Conservation (phyloP, 176 grass and related monocot species). For the Eleusine coracana region DNA sequence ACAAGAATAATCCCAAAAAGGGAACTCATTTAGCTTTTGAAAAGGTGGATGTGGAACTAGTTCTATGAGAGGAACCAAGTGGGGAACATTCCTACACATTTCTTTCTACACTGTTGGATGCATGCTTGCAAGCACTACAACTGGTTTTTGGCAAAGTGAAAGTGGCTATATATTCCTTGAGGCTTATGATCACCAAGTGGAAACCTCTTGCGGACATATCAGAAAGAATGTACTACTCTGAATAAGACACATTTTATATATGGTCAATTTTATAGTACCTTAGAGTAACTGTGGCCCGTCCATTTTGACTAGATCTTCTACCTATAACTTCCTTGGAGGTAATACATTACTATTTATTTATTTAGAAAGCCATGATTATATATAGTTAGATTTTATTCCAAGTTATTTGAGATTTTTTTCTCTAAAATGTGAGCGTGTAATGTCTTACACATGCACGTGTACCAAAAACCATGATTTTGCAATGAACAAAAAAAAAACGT, state of each 20-base stretch:
- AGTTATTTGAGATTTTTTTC: too few species aligned
- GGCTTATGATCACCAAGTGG: background rate
- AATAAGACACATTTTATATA: background rate
- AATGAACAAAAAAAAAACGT: too few species aligned
- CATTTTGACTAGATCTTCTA: too few species aligned
- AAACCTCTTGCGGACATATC: background rate
- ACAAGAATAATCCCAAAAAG: background rate
- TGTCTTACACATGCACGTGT: too few species aligned
- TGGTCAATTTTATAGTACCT: too few species aligned
- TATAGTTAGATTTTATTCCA: too few species aligned
- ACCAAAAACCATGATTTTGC: too few species aligned
- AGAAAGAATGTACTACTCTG: background rate
- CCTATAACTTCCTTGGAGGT: too few species aligned
- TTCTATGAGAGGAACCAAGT: constrained; percentile 35
- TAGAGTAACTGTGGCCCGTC: too few species aligned
- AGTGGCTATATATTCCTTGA: background rate
- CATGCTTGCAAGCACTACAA: constrained; percentile 3
- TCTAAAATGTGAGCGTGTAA: too few species aligned
- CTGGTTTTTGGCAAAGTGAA: constrained; percentile 23
- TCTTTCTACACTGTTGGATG: constrained; percentile 4
- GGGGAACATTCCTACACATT: constrained; percentile 34
- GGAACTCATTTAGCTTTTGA: constrained; percentile 1
- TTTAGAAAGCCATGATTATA: too few species aligned
- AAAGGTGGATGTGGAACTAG: constrained; percentile 39
- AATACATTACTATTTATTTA: too few species aligned